phyloP scores from a whole-genome alignment of 768 basidiomycete species.

The Suillus clintonianus region DNA sequence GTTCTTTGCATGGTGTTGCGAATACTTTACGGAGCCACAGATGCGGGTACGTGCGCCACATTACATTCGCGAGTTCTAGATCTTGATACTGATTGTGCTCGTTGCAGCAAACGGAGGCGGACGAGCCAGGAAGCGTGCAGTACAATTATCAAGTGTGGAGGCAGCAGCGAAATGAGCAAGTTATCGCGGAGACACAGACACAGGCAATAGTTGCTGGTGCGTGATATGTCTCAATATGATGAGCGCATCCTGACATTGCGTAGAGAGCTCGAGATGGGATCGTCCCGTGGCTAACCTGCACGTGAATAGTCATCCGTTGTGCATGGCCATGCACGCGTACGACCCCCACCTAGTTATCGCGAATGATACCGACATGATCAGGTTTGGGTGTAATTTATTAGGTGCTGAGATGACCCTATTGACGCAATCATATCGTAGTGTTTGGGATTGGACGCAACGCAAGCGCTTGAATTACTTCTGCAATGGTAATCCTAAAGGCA shows the following conservation, averaged over 20 bases:
- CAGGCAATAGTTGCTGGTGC: conserved; percentile 78
- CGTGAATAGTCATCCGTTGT: conserved; percentile 60
- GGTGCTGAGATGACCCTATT: background rate
- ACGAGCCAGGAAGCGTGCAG: conserved; percentile 91
- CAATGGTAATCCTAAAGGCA: conserved; percentile 83
- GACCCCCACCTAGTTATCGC: conserved; percentile 87
- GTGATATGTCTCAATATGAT: conserved; percentile 21
- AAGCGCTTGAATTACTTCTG: conserved; percentile 80
- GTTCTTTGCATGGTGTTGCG: conserved; percentile 95
- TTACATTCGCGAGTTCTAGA: background rate
- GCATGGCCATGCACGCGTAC: conserved; percentile 88
- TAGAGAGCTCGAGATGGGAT: conserved; percentile 73
- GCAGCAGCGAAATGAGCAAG: conserved; percentile 84
- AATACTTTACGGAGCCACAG: conserved; percentile 98
- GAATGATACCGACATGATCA: conserved; percentile 84
- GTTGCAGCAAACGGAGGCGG: conserved; percentile 84
- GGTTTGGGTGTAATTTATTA: conserved; percentile 44
- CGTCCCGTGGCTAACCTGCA: conserved; percentile 67
- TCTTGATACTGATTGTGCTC: conserved; percentile 12
- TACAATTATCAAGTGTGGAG: conserved; percentile 98
- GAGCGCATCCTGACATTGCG: background rate
- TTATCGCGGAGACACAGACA: conserved; percentile 65
- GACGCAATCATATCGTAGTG: conserved; percentile 44
- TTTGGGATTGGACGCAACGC: conserved; percentile 92
- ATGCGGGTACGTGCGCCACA: conserved; percentile 74